Base-by-base conservation (phyloP, 1,139 yeast species). In the Suhomyces atakaporum region DNA sequence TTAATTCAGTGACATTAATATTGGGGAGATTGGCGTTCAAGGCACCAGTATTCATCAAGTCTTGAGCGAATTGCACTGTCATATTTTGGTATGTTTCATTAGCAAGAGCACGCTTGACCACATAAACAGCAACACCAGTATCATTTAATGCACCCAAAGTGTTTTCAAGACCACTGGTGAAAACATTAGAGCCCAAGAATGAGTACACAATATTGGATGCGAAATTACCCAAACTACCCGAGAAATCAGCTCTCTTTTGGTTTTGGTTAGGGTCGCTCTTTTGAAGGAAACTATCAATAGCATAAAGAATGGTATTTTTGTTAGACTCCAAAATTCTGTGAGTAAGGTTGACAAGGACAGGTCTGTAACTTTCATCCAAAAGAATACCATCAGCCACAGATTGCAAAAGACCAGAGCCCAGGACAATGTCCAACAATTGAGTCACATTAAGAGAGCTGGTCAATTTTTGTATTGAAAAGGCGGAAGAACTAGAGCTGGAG, bases 41-140 rank as follows among this genome's bases (percentile, higher is more conserved):
- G 13, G 59, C 58, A 5, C 65, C 63, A 10, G 68, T 50, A 5
- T 44, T 37, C 12, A 51, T 28, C 25, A 67, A 44, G 38, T 65
- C 68, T 13, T 45, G 35, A 16, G 57, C 44, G 16, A 68, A 53
- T 7, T 45, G 47, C 3, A 55, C 69, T 2, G 73, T 66, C 63
- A 69, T 53, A 45, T 68, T 66, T 20, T 63, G 53, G 48, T 70
- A 71, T 4, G 58, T 50, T 32, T 62, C 66, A 39, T 62, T 56
- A 8, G 69, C 60, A 30, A 71, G 44, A 44, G 68, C 58, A 31
- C 63, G 45, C 49, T 71, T 68, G 19, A 66, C 51, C 5, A 62
- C 54, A 47, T 69, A 66, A 15, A 65, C 67, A n/a, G 62, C 62
- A 35, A 71, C 53, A 7, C 70, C 73, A 7, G 76, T 69, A 41